Base-by-base conservation (phyloP, 2,329 filamentous ascomycete species). In the Karstenula rhodostoma region DNA sequence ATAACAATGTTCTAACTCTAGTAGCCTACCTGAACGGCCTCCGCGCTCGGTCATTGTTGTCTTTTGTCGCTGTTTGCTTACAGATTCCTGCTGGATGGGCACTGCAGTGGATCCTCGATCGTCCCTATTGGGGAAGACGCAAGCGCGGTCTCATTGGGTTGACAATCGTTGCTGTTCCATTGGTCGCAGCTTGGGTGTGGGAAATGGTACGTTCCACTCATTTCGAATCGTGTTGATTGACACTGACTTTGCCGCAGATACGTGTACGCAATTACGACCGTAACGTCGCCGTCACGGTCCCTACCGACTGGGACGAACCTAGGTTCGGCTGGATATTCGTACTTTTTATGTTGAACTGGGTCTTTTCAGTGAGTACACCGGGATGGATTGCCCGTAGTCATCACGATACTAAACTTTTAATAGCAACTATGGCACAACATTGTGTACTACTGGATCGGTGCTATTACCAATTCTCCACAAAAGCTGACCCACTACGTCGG, bases 381-480 rank as follows among this genome's bases (percentile, higher is more conserved):
- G 43, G 6, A 32, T 29, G 4, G 4, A 10, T 19, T n/a, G 22
- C 25, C 3, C 33, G 13, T 17, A 25, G 6, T 10, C 29, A 15
- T 32, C 23, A 17, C 3, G 15, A 23, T 7, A 54, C 61, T 55
- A 60, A 47, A 12, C 10, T n/a, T 23, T 8, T 15, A 10, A 9
- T 33, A 68, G 33, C 70, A 73, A 63, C 60, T 74, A 4, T 74
- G 71, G 71, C 71, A 74, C 58, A 72, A 73, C 48, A 72, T 73
- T 17, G 69, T 73, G 8, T 72, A 73, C 62, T 74, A 73, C 61
- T 74, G 67, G 68, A 72, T 73, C 47, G 72, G 72, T n/a, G 69
- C 70, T 3, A 55, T 74, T 29, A 73, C 72, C 13, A 74, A 73
- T 58, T 73, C 72, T 2, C 72, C 72, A 2, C 70, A 73, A 50